Conservation (phyloP, 352 stramenopile species). For the Globisporangium nagaii region DNA sequence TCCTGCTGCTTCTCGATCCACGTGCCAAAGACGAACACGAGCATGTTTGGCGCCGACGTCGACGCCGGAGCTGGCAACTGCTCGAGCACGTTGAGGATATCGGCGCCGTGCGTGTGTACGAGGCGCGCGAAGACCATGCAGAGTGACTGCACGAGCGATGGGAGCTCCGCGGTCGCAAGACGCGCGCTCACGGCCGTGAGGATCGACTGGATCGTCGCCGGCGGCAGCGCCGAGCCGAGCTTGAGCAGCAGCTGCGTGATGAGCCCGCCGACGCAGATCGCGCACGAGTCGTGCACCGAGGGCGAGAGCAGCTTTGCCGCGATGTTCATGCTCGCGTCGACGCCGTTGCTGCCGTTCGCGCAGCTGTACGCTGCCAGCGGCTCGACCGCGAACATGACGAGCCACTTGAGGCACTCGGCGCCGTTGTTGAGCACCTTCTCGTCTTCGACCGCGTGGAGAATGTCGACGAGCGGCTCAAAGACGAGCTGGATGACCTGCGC, state of each 20-base stretch:
- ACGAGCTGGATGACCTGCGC: slow-evolving; percentile 62
- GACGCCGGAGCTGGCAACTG: slow-evolving; percentile 41
- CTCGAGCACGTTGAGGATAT: slow-evolving; percentile 69
- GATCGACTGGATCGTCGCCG: slow-evolving; percentile 68
- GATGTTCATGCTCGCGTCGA: slow-evolving; percentile 66
- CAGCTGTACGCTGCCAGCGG: slow-evolving; percentile 47
- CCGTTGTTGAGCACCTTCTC: slow-evolving; percentile 72
- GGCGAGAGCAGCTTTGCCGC: slow-evolving; percentile 68
- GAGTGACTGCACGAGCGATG: slow-evolving; percentile 72
- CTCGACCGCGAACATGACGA: slow-evolving; percentile 75
- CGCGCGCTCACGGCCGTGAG: slow-evolving; percentile 60
- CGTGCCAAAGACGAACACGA: slow-evolving; percentile 73
- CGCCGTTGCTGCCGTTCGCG: slow-evolving; percentile 33
- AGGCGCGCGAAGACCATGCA: slow-evolving; percentile 82
- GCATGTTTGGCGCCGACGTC: slow-evolving; percentile 36
- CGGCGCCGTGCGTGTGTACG: slow-evolving; percentile 59
- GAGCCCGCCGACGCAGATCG: slow-evolving; percentile 65
- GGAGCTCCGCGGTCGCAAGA: slow-evolving; percentile 60
- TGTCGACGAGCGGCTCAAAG: slow-evolving; percentile 63
- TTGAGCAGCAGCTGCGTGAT: slow-evolving; percentile 82
- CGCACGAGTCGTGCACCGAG: slow-evolving; percentile 58
- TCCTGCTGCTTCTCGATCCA: slow-evolving; percentile 83
- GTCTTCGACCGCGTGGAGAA: slow-evolving; percentile 59
- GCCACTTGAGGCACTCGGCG: slow-evolving; percentile 79
- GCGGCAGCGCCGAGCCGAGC: slow-evolving; percentile 45